Base-by-base conservation (phyloP, 768 basidiomycete genomes). In the Psilocybe cubensis region DNA sequence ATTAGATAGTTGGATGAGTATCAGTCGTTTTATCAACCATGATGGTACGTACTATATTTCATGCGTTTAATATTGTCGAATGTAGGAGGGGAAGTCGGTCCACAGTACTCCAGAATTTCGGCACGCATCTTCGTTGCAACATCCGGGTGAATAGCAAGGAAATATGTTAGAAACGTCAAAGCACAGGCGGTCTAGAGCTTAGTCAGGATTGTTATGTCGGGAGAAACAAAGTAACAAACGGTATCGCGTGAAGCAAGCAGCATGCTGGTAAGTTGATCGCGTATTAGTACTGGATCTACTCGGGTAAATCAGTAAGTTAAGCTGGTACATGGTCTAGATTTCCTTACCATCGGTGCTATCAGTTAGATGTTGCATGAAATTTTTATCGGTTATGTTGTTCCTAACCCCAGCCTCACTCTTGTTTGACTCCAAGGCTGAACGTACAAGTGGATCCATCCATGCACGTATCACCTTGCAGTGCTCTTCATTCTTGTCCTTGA, bases 201-300 rank as follows among this genome's bases (percentile, higher is more conserved):
- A 17, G 11, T 21, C 31, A 43, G 56, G 21, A 23, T 28, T 40
- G 11, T 14, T 33, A 3, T 44, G 9, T 25, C 14, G 52, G 27
- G 27, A 18, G 29, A 4, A 53, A 40, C 21, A 10, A 40, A 75
- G 46, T 18, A 6, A 48, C 24, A 28, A 41, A 88, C 89, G 31
- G 92, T 92, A 72, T 94, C 92, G 53, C 92, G 74, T 21, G 89
- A 82, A 4, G 92, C 92, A 10, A 93, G 74, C 2, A 94, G 74
- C 69, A 92, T 84, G 65, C 84, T 93, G 46, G 93, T 77, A 11
- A 93, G 70, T 60, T 94, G 88, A 71, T 93, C 89, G 20, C 88
- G 84, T 53, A 94, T 89, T 41, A 85, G 68, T 7, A 82, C 75
- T 10, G 73, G 72, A 66, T 92, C 91, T 92, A 31, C 28, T 10